Conservation (phyloP, 495 filamentous ascomycete species). For the Aspergillus olivimuriae region DNA sequence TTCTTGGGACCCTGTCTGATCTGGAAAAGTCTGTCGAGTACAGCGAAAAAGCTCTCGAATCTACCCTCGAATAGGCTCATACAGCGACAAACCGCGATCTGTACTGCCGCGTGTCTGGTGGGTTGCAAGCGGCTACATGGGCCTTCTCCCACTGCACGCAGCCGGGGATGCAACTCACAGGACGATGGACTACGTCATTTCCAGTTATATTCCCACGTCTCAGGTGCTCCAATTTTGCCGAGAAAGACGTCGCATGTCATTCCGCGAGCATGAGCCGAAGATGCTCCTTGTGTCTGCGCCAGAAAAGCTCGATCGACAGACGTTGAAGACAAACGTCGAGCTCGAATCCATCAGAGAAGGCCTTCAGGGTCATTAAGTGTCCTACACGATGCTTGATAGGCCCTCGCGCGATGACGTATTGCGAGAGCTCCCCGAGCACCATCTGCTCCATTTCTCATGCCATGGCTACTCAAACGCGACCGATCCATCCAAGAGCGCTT, state of each 20-base stretch:
- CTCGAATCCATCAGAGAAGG: neutral
- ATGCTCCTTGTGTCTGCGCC: conserved; percentile 2
- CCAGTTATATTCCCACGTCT: conserved; percentile 4
- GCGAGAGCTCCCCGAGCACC: neutral
- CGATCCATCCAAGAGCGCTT: conserved; percentile 1
- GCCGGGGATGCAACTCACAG: neutral
- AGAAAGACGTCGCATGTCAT: neutral
- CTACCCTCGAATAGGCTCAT: too few species aligned
- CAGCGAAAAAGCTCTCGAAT: too few species aligned
- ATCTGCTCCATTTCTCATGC: conserved; percentile 9
- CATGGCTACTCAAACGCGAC: conserved; percentile 2
- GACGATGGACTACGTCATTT: neutral
- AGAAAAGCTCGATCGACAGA: neutral
- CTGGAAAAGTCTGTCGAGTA: too few species aligned
- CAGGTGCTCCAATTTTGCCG: conserved; percentile 1
- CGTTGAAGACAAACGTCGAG: neutral
- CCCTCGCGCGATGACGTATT: neutral
- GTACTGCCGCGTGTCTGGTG: conserved; percentile 6
- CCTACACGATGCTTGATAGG: neutral
- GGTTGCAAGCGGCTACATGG: conserved; percentile 2
- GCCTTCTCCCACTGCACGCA: conserved; percentile 6
- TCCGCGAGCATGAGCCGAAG: neutral
- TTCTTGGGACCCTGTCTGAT: too few species aligned
- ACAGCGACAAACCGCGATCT: too few species aligned
- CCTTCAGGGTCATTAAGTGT: neutral